Evolutionary conservation across 2,329 filamentous ascomycete species (phyloP), one percentile per base, ranked within the genome.

Genomic region (Xylariaceae sp.): DNA sequence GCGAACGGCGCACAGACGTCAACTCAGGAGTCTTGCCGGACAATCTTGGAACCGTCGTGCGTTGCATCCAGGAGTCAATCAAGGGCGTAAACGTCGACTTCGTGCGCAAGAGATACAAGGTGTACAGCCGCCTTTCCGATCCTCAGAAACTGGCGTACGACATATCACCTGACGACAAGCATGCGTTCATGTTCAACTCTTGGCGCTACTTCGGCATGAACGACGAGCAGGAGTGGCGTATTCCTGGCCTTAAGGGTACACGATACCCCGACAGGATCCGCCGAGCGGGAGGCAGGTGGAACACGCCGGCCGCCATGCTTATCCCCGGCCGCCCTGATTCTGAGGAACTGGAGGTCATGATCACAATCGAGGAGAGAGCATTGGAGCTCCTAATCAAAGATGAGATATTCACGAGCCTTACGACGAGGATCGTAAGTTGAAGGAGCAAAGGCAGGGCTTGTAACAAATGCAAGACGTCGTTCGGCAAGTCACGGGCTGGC

Each of bases 121-220:
- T 51, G 26, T 51, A 51, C n/a, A n/a, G 27, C 26, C 35, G 35
- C 11, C 29, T 47, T n/a, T 30, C 19, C 9, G 42, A 51, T 5
- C 53, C 53, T 3, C 48, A 31, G 37, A 55, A 47, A 4, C 44
- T 51, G n/a, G 37, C 12, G 11, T 39, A 29, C 1, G 48, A 51
- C 31, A 6, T 6, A 4, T 45, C 40, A 11, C 43, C 39, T 9
- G 7, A 27, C 19, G 48, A 55, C 3, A 43, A 41, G 12, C 26
- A 31, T 7, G 27, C 34, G 6, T 51, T 55, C 11, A 30, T 55
- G 37, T 47, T 55, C 12, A 55, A 55, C 31, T 47, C 47, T n/a
- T 55, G 53, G 53, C 47, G 53, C n/a, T 51, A 55, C 43, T 29
- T 51, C 31, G 53, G 53, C 34, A 43, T 40, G 26, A 48, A 48